These are phyloP conservation scores for Tetrastigma voinierianum DNA, from an alignment of 164 flowering plant genomes.

Conservation along the genomic window DNA sequence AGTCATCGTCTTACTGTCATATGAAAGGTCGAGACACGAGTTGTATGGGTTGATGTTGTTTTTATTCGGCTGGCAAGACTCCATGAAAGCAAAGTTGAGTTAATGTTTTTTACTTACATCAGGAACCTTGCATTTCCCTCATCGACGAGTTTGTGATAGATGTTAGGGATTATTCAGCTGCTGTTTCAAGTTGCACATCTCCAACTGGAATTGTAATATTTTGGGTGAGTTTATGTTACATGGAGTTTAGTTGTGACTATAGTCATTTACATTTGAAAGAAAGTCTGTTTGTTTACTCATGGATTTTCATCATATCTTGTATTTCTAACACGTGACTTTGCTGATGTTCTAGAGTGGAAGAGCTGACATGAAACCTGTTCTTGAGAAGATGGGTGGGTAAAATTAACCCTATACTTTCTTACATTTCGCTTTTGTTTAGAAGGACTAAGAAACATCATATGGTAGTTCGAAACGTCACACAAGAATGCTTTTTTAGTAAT, in stretches of 20 bases:
- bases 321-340: neutral
- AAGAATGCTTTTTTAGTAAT: too few species aligned
- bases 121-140: conserved; percentile 22
- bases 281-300: neutral
- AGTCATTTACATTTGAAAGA: neutral
- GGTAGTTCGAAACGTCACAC: too few species aligned
- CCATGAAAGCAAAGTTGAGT: neutral
- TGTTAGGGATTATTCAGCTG: conserved; percentile 38
- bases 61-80: too few species aligned
- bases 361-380: conserved; percentile 40
- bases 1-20: too few species aligned
- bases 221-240: conserved; percentile 42
- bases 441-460: neutral
- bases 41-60: too few species aligned
- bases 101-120: conserved; percentile 3
- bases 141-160: conserved; percentile 54
- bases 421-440: neutral
- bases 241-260: too few species aligned
- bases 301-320: neutral
- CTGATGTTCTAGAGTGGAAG: conserved; percentile 31
- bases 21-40: too few species aligned
- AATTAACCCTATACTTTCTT: too few species aligned
- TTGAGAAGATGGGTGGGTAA: conserved; percentile 60
- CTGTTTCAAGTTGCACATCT: conserved; percentile 45
- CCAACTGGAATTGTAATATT: conserved; percentile 62